Percentiles rank a stretch among this genome's conserved stretches.
These are phyloP conservation scores for Pseudozyma hubeiensis DNA, from an alignment of 1,284 basidiomycete species.

Conservation along the genomic window DNA sequence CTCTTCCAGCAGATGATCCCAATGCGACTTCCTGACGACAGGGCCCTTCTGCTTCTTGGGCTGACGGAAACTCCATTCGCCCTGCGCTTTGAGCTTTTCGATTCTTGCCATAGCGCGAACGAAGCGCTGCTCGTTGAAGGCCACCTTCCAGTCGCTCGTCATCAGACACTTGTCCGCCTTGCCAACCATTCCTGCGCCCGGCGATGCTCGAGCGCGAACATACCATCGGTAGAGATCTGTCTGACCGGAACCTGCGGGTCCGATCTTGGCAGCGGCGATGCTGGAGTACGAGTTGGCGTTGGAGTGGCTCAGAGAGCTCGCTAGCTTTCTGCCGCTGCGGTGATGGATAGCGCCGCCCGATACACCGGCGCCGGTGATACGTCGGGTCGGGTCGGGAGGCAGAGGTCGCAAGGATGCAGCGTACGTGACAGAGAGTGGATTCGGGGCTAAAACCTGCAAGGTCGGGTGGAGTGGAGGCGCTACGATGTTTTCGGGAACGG, in stretches of 20 bases:
- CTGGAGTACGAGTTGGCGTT: slow-evolving; percentile 44
- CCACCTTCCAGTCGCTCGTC: slow-evolving; percentile 67
- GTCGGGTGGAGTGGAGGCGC: slow-evolving; percentile 57
- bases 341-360: slow-evolving; percentile 65
- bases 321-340: slow-evolving; percentile 49
- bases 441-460: slow-evolving; percentile 60
- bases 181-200: slow-evolving; percentile 64
- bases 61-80: slow-evolving; percentile 92
- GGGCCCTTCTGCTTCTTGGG: slow-evolving; percentile 92
- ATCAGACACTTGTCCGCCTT: slow-evolving; percentile 67
- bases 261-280: slow-evolving; percentile 40
- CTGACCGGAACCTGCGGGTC: slow-evolving; percentile 56
- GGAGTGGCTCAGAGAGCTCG: slow-evolving; percentile 24
- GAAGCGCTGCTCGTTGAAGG: slow-evolving; percentile 66
- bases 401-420: slow-evolving; percentile 65
- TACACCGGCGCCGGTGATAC: slow-evolving; percentile 62
- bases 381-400: slow-evolving; percentile 63
- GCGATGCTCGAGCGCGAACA: slow-evolving; percentile 61
- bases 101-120: slow-evolving; percentile 85
- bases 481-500: slow-evolving; percentile 23
- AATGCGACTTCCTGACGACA: slow-evolving; percentile 84
- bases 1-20: slow-evolving; percentile 96
- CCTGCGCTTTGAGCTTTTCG: slow-evolving; percentile 82
- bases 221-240: slow-evolving; percentile 65
- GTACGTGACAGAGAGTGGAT: slow-evolving; percentile 66